These are phyloP conservation scores for Lepraria neglecta DNA, from an alignment of 495 filamentous ascomycete genomes.

Conservation along the genomic window DNA sequence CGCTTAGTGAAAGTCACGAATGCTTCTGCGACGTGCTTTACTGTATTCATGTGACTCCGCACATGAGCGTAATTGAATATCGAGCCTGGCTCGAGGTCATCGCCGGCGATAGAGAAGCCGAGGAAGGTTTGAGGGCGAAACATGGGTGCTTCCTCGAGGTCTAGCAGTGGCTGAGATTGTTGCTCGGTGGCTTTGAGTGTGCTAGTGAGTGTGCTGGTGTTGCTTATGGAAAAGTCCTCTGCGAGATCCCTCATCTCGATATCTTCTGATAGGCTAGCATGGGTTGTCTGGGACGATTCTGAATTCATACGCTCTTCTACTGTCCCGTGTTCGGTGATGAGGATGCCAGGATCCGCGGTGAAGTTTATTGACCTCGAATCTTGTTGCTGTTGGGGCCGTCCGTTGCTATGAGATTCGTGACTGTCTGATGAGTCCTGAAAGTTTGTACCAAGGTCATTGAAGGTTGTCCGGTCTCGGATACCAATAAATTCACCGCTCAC, in stretches of 20 bases:
- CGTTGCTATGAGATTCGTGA: neutral
- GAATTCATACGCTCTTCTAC: neutral
- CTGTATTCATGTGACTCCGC: conserved; percentile 4
- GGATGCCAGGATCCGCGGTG: too few relatives aligned
- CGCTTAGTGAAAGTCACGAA: neutral
- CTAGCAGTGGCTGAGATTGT: neutral
- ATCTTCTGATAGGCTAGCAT: neutral
- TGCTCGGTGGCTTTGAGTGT: neutral
- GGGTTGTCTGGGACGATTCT: too few relatives aligned
- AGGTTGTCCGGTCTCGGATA: conserved; percentile 5
- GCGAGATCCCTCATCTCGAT: neutral
- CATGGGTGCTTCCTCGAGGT: neutral
- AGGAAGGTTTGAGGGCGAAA: neutral
- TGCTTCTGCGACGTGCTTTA: conserved; percentile 1
- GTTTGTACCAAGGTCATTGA: neutral
- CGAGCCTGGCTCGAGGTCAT: conserved; percentile 9
- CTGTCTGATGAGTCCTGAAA: neutral
- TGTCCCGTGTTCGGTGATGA: neutral
- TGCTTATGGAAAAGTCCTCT: neutral
- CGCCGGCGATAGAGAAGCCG: conserved; percentile 13
- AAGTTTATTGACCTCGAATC: neutral
- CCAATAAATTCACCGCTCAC: neutral
- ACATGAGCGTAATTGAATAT: conserved; percentile 14
- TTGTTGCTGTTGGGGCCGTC: neutral
- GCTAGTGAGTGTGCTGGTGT: neutral